phyloP scores from a whole-genome alignment of 805 yeast genomes.

The Candida caryicola region DNA sequence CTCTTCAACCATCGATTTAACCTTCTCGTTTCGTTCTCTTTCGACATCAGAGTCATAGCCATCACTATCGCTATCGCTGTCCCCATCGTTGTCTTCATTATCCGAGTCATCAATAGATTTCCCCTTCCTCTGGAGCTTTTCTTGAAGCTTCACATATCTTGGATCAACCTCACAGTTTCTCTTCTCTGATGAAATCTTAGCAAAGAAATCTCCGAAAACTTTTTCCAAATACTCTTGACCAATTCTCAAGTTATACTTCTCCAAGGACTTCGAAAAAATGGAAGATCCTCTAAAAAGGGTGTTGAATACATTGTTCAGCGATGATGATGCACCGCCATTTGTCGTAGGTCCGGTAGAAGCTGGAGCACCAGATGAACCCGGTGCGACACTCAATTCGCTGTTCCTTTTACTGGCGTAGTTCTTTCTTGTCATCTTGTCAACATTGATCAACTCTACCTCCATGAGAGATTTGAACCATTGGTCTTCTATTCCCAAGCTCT shows the following conservation, averaged over 20 bases:
- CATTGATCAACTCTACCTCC: conserved; percentile 57
- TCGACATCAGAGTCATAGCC: conserved; percentile 30
- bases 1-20: conserved; percentile 37
- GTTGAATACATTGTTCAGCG: conserved; percentile 35
- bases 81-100: conserved; percentile 17
- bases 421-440: conserved; percentile 45
- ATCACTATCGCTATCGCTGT: conserved; percentile 19
- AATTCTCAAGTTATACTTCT: conserved; percentile 66
- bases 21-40: conserved; percentile 29
- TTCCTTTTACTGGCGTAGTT: conserved; percentile 33
- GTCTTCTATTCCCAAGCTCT: conserved; percentile 62
- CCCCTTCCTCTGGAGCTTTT: conserved; percentile 24
- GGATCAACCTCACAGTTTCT: conserved; percentile 84
- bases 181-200: conserved; percentile 47
- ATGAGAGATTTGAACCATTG: conserved; percentile 72
- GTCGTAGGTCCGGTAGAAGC: conserved; percentile 4
- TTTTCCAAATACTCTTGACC: conserved; percentile 78
- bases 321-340: conserved; percentile 7
- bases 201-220: conserved; percentile 68
- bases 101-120: conserved; percentile 19
- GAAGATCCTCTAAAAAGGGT: conserved; percentile 77
- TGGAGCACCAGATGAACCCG: conserved; percentile 8
- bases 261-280: conserved; percentile 76
- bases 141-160: conserved; percentile 43
- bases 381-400: conserved; percentile 8